Evolutionary conservation across 768 basidiomycete species (phyloP).

Genomic region (Mycena leptocephala): DNA sequence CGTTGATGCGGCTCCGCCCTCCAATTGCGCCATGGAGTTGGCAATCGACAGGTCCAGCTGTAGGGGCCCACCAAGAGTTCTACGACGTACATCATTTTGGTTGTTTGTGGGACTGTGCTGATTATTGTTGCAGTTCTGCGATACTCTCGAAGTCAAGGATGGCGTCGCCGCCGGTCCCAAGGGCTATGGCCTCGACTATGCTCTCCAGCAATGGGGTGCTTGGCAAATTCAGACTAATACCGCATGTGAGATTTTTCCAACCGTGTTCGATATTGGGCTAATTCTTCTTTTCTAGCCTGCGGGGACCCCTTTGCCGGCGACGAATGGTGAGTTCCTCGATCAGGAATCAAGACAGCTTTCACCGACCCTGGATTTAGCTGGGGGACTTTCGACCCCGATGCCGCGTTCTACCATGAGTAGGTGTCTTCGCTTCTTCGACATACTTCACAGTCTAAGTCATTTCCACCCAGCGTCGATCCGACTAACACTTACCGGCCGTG

Average conservation of each 20-base stretch:
- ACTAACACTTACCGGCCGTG: slow-evolving; percentile 32
- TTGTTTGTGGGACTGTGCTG: not conserved
- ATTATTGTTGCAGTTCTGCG: slow-evolving; percentile 52
- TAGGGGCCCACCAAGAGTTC: slow-evolving; percentile 53
- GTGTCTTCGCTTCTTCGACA: not conserved
- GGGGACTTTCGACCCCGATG: slow-evolving; percentile 29
- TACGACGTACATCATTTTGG: slow-evolving; percentile 37
- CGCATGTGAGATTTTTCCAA: slow-evolving; percentile 12
- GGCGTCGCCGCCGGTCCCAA: slow-evolving; percentile 53
- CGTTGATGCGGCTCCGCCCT: slow-evolving; percentile 32
- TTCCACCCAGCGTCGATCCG: slow-evolving; percentile 3
- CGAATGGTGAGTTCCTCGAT: slow-evolving; percentile 12
- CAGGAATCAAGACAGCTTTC: not conserved
- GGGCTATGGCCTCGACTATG: slow-evolving; percentile 63
- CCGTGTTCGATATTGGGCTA: not conserved
- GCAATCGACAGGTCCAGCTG: slow-evolving; percentile 61
- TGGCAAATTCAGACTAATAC: slow-evolving; percentile 58
- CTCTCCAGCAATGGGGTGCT: slow-evolving; percentile 60
- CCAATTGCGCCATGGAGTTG: slow-evolving; percentile 57
- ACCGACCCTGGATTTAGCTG: not conserved
- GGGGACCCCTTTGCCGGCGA: slow-evolving; percentile 20
- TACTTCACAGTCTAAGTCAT: not conserved
- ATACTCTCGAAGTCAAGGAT: slow-evolving; percentile 63
- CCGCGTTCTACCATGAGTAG: slow-evolving; percentile 19
- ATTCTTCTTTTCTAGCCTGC: not conserved